phyloP scores from a whole-genome alignment of 805 yeast genomes.

The Kuraishia cidri region DNA sequence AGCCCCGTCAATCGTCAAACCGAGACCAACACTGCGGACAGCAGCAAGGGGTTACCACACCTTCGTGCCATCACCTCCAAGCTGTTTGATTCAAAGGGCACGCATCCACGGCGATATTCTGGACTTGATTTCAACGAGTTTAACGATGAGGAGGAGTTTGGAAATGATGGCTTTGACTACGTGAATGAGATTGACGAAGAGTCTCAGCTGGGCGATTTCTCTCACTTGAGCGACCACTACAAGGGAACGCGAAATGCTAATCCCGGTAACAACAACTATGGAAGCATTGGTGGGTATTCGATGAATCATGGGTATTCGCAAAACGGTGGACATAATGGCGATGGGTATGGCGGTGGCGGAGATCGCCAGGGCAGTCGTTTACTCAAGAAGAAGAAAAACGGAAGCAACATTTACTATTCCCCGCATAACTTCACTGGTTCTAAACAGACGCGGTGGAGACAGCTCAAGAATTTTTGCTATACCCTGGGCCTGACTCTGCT shows the following conservation, averaged over 20 bases:
- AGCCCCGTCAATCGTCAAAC: background rate
- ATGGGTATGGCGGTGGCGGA: no score
- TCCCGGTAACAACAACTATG: background rate
- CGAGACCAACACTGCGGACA: background rate
- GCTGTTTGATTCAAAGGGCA: constrained; percentile 64
- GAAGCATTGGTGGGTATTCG: constrained; percentile 1
- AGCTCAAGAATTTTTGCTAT: constrained; percentile 24
- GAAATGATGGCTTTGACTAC: constrained; percentile 16
- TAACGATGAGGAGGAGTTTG: constrained; percentile 33
- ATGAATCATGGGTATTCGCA: no score
- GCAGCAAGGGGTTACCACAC: constrained; percentile 2
- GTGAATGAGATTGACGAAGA: constrained; percentile 6
- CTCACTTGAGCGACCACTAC: constrained; percentile 13
- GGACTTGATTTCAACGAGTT: constrained; percentile 43
- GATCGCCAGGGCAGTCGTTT: no score
- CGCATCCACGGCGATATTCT: constrained; percentile 64
- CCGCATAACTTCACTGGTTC: constrained; percentile 27
- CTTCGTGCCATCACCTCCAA: constrained; percentile 56
- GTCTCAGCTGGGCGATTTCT: constrained; percentile 6
- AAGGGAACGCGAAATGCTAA: no score
- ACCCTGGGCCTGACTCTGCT: constrained; percentile 34
- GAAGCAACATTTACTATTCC: constrained; percentile 15
- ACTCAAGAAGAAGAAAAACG: constrained; percentile 4
- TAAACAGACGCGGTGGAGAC: constrained; percentile 17
- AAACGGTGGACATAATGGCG: no score